Base-by-base conservation (phyloP, 352 stramenopile genomes). In the Phytophthora brassicae region DNA sequence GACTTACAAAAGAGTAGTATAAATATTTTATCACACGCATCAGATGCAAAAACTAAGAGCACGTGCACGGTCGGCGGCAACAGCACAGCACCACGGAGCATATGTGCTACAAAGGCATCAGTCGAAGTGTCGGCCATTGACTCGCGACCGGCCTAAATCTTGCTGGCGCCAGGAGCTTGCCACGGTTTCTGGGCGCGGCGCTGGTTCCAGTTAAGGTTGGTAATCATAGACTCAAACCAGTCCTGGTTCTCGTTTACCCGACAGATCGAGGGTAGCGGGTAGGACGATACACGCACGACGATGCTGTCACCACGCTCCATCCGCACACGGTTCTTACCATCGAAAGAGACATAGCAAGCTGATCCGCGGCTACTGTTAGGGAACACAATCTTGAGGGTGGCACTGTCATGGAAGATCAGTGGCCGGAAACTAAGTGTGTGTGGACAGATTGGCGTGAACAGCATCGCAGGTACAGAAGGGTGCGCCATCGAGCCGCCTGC, bases 371-470 rank as follows among this genome's bases (percentile, higher is more conserved):
- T 92, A 19, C 75, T 88, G 68, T 86, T 80, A 6, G 89, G 86
- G 38, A 97, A 89, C 36, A 90, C 80, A 60, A 97, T 95, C 72
- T 94, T 94, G 45, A 97, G 68, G 29, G 81, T 89, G 19, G 88
- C 88, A 60, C 88, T 97, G 62, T 97, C 91, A 53, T 95, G 89
- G 71, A 97, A 93, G 9, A 97, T 77, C 50, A 97, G 77, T 29
- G 90, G 91, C 14, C 91, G 86, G 66, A 97, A 97, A 55, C 90
- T 97, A 20, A 99, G 75, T 12, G 98, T 97, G 77, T 99, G 97
- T 1, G 97, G 97, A 68, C 97, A 99, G 60, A 99, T 99, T 1
- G 97, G 97, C 28, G 97, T 99, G 35, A 99, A 96, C 14, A 99
- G 74, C 73, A 99, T 99, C 36, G 90, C 92, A 24, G 97, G 96